Conservation (phyloP, 1,139 yeast species). For the Spathaspora sp. region DNA sequence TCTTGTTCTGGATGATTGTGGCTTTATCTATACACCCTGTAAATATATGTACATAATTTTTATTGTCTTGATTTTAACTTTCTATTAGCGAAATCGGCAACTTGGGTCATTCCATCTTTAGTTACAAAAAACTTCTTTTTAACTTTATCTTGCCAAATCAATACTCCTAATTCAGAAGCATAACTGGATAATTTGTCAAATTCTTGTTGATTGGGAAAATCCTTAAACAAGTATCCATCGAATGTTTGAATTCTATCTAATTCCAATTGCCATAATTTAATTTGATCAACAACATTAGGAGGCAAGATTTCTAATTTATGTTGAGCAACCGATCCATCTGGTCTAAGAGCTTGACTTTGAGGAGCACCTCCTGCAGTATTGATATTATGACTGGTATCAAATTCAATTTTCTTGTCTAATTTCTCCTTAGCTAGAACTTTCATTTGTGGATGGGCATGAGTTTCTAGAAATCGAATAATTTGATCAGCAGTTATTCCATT, state of each 20-base stretch:
- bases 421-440: constrained; percentile 65
- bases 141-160: constrained; percentile 78
- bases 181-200: constrained; percentile 70
- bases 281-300: constrained; percentile 95
- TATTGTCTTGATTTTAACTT: constrained; percentile 24
- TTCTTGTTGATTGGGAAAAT: constrained; percentile 76
- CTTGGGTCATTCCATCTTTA: constrained; percentile 83
- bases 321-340: constrained; percentile 30
- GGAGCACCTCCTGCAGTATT: constrained; percentile 50
- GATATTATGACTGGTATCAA: constrained; percentile 56
- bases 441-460: constrained; percentile 97
- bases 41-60: background rate
- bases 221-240: constrained; percentile 86
- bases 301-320: constrained; percentile 70
- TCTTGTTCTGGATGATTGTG: constrained; percentile 50
- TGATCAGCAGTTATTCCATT: constrained; percentile 97
- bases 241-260: constrained; percentile 87
- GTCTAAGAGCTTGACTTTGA: constrained; percentile 21
- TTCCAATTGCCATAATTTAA: constrained; percentile 93
- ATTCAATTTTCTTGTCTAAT: constrained; percentile 64
- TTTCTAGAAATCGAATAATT: constrained; percentile 80
- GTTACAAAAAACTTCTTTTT: constrained; percentile 77
- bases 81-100: constrained; percentile 82
- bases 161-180: constrained; percentile 88
- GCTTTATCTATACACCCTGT: background rate